A percentile compares a stretch with the other conserved stretches of the same genome.
Conservation (phyloP, 1,139 yeast genomes). For the Magnusiomyces paraingens region DNA sequence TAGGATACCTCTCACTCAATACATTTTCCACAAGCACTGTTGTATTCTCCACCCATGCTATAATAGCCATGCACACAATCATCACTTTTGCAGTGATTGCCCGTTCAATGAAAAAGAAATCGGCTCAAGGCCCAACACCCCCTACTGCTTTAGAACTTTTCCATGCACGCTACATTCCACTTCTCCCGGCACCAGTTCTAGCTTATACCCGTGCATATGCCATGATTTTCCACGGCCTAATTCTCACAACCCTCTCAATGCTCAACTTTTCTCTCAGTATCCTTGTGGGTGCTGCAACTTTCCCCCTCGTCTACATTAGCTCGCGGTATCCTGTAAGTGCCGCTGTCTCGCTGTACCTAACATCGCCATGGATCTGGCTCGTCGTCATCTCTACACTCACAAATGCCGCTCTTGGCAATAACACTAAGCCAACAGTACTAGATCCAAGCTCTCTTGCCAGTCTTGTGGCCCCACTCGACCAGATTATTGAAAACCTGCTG, state of each 20-base stretch:
- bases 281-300: slow-evolving; percentile 55
- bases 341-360: slow-evolving; percentile 20
- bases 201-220: slow-evolving; percentile 36
- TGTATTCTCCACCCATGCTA: slow-evolving; percentile 14
- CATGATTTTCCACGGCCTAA: slow-evolving; percentile 57
- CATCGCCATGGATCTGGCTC: slow-evolving; percentile 26
- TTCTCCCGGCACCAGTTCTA: slow-evolving; percentile 19
- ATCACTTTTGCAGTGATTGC: background rate
- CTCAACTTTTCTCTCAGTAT: slow-evolving; percentile 81
- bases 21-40: slow-evolving; percentile 15
- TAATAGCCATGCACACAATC: slow-evolving; percentile 10
- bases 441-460: slow-evolving; percentile 20
- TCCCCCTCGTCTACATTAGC: slow-evolving; percentile 65
- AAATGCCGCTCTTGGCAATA: slow-evolving; percentile 24
- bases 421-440: background rate
- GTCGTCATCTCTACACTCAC: slow-evolving; percentile 38
- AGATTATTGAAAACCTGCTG: slow-evolving; percentile 45
- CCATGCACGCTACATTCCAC: slow-evolving; percentile 11
- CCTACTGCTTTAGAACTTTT: background rate
- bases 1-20: slow-evolving; percentile 20
- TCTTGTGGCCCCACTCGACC: slow-evolving; percentile 26
- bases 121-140: background rate
- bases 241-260: slow-evolving; percentile 68
- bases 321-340: slow-evolving; percentile 28
- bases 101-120: background rate